Conservation (phyloP, 2,329 filamentous ascomycete genomes). For the Daldinia sp. region DNA sequence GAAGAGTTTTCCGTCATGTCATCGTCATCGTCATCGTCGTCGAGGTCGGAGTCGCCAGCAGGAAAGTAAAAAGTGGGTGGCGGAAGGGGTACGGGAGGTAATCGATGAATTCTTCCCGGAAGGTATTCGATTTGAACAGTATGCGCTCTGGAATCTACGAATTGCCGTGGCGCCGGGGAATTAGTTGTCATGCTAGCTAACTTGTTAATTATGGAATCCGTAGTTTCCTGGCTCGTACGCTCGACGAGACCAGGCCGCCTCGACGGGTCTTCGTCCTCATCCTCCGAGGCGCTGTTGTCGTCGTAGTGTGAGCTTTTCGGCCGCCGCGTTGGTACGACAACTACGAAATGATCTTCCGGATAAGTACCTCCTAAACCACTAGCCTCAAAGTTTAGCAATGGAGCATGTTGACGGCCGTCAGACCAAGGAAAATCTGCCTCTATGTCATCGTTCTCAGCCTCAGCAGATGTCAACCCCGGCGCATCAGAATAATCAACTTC, state of each 20-base stretch:
- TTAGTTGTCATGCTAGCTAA: conserved; percentile 54
- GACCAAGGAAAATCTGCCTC: conserved; percentile 60
- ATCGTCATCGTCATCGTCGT: conserved; percentile 31
- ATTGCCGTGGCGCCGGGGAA: conserved; percentile 44
- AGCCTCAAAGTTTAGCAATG: conserved; percentile 57
- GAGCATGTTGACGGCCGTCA: conserved; percentile 50
- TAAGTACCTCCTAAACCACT: conserved; percentile 67
- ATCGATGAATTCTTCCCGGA: conserved; percentile 51
- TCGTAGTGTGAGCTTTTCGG: conserved; percentile 40
- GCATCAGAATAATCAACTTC: conserved; percentile 46
- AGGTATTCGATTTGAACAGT: conserved; percentile 57
- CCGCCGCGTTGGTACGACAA: conserved; percentile 62
- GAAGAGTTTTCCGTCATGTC: conserved; percentile 33
- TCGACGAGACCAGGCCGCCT: conserved; percentile 13
- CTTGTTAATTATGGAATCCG: conserved; percentile 50
- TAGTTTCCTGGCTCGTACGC: conserved; percentile 27
- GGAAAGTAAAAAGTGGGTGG: conserved; percentile 62
- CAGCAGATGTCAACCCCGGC: conserved; percentile 45
- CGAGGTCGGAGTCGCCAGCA: conserved; percentile 51
- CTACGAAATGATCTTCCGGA: conserved; percentile 70
- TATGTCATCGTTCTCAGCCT: conserved; percentile 50
- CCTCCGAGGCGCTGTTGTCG: conserved; percentile 19
- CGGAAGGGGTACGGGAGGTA: conserved; percentile 59
- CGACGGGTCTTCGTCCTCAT: conserved; percentile 13
- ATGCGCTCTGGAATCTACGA: conserved; percentile 1